These are phyloP conservation scores for Aureobasidium sp. DNA, from an alignment of 2,329 filamentous ascomycete genomes.

Conservation along the genomic window DNA sequence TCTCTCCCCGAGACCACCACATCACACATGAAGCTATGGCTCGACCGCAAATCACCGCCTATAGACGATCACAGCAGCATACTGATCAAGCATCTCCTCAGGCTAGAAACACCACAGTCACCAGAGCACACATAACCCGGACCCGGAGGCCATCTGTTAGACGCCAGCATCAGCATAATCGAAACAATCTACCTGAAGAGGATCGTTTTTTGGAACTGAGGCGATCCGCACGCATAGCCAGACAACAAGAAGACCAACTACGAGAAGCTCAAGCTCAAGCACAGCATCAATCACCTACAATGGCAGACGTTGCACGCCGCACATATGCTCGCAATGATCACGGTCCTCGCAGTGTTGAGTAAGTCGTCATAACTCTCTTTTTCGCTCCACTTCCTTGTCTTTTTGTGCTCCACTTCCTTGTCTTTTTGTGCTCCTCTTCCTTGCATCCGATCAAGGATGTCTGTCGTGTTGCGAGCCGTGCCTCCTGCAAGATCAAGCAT, in stretches of 20 bases:
- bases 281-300: background rate
- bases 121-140: background rate
- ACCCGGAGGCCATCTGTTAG: slow-evolving; percentile 5
- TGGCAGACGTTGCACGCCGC: slow-evolving; percentile 15
- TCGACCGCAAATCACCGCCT: background rate
- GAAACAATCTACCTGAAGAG: background rate
- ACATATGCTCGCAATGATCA: slow-evolving; percentile 16
- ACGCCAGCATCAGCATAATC: slow-evolving; percentile 1
- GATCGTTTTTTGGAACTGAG: slow-evolving; percentile 3
- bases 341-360: slow-evolving; percentile 14
- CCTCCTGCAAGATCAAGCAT: slow-evolving; percentile 2
- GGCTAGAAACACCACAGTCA: background rate
- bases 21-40: background rate
- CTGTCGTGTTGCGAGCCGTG: background rate
- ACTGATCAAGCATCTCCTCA: slow-evolving; percentile 10
- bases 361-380: background rate
- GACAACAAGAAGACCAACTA: slow-evolving; percentile 6
- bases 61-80: background rate
- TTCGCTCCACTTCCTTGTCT: background rate
- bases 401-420: background rate
- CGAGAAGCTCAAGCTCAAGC: background rate
- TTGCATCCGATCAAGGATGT: background rate
- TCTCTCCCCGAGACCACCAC: too few relatives aligned
- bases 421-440: background rate
- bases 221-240: slow-evolving; percentile 10